Evolutionary conservation across 306 rosid genomes (phyloP).

Genomic region (Trichosanthes cucumerina): DNA sequence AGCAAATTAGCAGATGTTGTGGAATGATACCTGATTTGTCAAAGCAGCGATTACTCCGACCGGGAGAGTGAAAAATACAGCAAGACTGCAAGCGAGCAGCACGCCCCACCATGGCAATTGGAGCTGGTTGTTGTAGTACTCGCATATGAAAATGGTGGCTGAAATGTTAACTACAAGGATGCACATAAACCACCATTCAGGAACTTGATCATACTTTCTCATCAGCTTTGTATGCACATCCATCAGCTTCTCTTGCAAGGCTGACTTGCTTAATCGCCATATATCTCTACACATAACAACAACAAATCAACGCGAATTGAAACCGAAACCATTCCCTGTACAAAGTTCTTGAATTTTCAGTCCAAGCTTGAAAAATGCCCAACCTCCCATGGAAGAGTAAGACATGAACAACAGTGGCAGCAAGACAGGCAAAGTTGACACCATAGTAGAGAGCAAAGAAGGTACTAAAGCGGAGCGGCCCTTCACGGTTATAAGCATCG

Average conservation of each 20-base stretch:
- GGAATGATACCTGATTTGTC: slow-evolving; percentile 54
- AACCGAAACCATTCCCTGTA: background rate
- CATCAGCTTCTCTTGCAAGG: slow-evolving; percentile 42
- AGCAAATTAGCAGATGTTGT: background rate
- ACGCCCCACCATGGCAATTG: slow-evolving; percentile 90
- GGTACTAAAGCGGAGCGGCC: slow-evolving; percentile 62
- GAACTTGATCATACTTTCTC: slow-evolving; percentile 60
- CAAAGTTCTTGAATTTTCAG: background rate
- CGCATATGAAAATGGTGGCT: slow-evolving; percentile 38
- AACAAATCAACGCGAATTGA: background rate
- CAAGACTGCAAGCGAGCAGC: slow-evolving; percentile 54
- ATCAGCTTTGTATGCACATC: slow-evolving; percentile 81
- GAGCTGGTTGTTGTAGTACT: slow-evolving; percentile 47
- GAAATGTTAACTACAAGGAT: slow-evolving; percentile 48
- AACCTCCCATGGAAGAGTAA: slow-evolving; percentile 71
- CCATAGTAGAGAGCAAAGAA: slow-evolving; percentile 53
- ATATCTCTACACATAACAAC: slow-evolving; percentile 41
- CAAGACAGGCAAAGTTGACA: slow-evolving; percentile 57
- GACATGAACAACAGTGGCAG: slow-evolving; percentile 72
- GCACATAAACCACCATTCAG: slow-evolving; percentile 73
- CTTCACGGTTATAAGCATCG: slow-evolving; percentile 44
- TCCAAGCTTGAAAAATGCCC: background rate
- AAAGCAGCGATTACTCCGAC: slow-evolving; percentile 65
- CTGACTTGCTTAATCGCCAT: slow-evolving; percentile 59
- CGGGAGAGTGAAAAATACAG: slow-evolving; percentile 64